Evolutionary conservation across 2,329 filamentous ascomycete species (phyloP).

Genomic region (Ascochyta rabiei): DNA sequence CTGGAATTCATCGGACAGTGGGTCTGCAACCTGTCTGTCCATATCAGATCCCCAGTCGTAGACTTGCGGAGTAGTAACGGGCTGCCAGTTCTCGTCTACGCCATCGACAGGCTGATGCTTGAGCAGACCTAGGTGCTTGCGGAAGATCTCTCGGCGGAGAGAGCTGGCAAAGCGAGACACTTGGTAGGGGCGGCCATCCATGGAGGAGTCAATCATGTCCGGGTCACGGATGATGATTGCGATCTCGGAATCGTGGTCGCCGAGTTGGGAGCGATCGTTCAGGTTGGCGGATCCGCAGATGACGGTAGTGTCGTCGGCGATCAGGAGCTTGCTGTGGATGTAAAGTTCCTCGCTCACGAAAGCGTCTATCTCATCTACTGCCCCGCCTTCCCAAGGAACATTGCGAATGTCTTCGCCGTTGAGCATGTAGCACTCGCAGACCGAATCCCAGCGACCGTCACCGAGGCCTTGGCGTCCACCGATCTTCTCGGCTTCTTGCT

Average conservation of each 20-base stretch:
- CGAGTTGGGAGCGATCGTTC: slow-evolving; percentile 77
- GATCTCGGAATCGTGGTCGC: slow-evolving; percentile 84
- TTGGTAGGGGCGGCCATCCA: slow-evolving; percentile 74
- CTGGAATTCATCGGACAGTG: slow-evolving; percentile 71
- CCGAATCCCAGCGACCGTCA: slow-evolving; percentile 71
- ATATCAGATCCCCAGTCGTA: slow-evolving; percentile 57
- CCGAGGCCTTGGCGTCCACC: slow-evolving; percentile 53
- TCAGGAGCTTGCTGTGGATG: slow-evolving; percentile 73
- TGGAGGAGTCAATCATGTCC: slow-evolving; percentile 69
- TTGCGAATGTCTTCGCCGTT: slow-evolving; percentile 71
- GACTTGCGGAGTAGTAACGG: slow-evolving; percentile 61
- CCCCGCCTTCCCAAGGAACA: slow-evolving; percentile 64
- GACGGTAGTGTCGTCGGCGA: slow-evolving; percentile 80
- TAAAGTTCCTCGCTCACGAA: slow-evolving; percentile 69
- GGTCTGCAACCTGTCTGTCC: slow-evolving; percentile 71
- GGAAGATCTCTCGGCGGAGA: slow-evolving; percentile 83
- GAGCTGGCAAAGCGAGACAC: slow-evolving; percentile 79
- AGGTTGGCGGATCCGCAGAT: slow-evolving; percentile 80
- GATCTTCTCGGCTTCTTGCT: slow-evolving; percentile 67
- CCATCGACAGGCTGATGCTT: slow-evolving; percentile 72
- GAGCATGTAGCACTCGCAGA: slow-evolving; percentile 84
- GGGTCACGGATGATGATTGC: slow-evolving; percentile 87
- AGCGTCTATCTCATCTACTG: slow-evolving; percentile 63
- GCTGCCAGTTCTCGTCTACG: slow-evolving; percentile 63
- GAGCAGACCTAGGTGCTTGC: slow-evolving; percentile 87